Percentiles rank a stretch among this genome's conserved stretches.
Conservation (phyloP, 495 filamentous ascomycete species). For the Trichoderma erinaceum region DNA sequence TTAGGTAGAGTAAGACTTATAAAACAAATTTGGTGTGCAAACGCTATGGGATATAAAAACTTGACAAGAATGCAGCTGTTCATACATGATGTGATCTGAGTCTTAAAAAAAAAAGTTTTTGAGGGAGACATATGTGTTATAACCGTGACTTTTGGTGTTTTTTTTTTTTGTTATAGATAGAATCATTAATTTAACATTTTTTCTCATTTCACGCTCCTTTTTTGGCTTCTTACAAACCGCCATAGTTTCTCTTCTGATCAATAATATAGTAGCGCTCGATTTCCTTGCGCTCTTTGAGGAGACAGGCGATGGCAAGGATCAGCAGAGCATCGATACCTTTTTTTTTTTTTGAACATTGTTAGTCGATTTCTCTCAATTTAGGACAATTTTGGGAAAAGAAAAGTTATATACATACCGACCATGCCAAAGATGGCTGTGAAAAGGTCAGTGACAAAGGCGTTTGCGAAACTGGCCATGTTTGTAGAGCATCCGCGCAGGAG, state of each 20-base stretch:
- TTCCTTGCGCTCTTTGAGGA: constrained; percentile 68
- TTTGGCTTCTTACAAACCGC: constrained; percentile 25
- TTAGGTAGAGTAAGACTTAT: background rate
- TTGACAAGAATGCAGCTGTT: background rate
- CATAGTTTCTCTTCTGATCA: constrained; percentile 59
- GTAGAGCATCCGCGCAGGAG: constrained; percentile 57
- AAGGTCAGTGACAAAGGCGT: constrained; percentile 61
- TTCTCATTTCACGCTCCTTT: background rate
- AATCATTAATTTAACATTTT: background rate
- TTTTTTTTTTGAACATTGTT: background rate
- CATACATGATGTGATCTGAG: background rate
- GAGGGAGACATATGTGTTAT: too few relatives aligned
- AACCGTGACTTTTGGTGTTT: too few relatives aligned
- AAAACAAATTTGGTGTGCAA: background rate
- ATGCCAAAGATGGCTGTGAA: constrained; percentile 73
- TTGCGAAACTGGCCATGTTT: constrained; percentile 56
- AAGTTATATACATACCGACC: constrained; percentile 42
- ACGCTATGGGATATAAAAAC: background rate
- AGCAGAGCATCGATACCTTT: constrained; percentile 55
- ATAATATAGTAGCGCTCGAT: constrained; percentile 62
- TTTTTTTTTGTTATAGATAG: background rate
- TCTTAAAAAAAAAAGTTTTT: too few relatives aligned
- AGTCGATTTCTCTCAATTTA: background rate
- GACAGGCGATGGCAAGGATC: constrained; percentile 58
- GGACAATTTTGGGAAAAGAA: background rate